Evolutionary conservation across 1,284 basidiomycete genomes (phyloP).

Genomic region (Schizophyllum commune): DNA sequence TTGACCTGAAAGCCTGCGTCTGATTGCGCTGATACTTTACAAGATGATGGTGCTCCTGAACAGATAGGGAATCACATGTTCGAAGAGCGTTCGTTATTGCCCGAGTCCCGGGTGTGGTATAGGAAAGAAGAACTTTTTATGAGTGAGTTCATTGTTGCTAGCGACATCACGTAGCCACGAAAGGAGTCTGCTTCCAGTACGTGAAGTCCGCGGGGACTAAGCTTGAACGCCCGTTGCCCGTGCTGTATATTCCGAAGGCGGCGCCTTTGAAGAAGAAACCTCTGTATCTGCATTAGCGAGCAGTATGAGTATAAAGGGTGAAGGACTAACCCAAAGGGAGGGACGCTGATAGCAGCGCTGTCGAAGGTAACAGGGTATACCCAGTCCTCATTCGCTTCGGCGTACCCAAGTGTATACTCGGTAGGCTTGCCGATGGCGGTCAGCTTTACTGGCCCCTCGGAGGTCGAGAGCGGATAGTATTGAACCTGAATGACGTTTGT

Average conservation of each 20-base stretch:
- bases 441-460: constrained; percentile 21
- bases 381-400: constrained; percentile 19
- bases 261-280: constrained; percentile 31
- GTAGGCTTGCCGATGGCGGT: constrained; percentile 20
- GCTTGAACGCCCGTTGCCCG: constrained; percentile 28
- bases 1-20: too few relatives aligned
- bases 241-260: constrained; percentile 29
- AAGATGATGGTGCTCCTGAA: too few relatives aligned
- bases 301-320: background rate
- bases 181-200: constrained; percentile 28
- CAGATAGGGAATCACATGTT: too few relatives aligned
- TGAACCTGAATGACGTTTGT: constrained; percentile 13
- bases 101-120: too few relatives aligned
- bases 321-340: constrained; percentile 23
- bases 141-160: background rate
- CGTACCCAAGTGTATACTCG: constrained; percentile 24
- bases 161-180: background rate
- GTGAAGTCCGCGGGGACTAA: constrained; percentile 26
- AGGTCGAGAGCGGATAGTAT: constrained; percentile 18
- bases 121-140: too few relatives aligned
- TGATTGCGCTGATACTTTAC: too few relatives aligned
- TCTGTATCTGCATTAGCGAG: constrained; percentile 3
- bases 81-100: too few relatives aligned
- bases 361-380: constrained; percentile 20
- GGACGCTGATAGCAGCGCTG: constrained; percentile 21